A percentile compares a stretch with the other conserved stretches of the same genome.
Conservation (phyloP, 2,329 filamentous ascomycete genomes). For the Amauroascus verrucosus region DNA sequence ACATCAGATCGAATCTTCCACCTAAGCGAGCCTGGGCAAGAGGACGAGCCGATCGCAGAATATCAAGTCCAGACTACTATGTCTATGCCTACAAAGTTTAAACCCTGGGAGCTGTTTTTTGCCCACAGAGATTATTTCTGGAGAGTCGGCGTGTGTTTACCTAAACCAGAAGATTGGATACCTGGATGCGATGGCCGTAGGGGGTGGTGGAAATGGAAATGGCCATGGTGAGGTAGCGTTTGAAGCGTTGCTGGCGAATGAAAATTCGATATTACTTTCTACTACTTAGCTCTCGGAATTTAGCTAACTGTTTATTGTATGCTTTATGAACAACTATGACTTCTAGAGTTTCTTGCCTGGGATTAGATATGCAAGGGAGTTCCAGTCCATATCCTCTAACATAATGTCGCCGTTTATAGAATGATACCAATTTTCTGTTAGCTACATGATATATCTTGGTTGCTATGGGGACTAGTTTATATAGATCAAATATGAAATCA, state of each 20-base stretch:
- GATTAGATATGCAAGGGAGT: not conserved
- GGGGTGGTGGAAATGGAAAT: conserved; percentile 13
- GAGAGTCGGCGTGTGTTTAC: conserved; percentile 80
- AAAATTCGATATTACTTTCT: not conserved
- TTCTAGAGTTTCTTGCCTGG: not conserved
- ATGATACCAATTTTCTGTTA: not conserved
- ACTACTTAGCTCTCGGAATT: not conserved
- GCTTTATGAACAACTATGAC: not conserved
- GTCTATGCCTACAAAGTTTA: conserved; percentile 24
- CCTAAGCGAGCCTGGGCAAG: conserved; percentile 11
- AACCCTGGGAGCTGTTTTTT: conserved; percentile 87
- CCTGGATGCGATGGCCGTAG: conserved; percentile 3
- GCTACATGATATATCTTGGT: not conserved
- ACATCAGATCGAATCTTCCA: not conserved
- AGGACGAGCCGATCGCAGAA: not conserved
- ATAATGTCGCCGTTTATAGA: not conserved
- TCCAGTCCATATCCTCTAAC: no score
- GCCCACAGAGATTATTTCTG: conserved; percentile 96
- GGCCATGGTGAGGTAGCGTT: not conserved
- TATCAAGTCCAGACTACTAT: not conserved
- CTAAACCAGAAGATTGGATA: conserved; percentile 38
- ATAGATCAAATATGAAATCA: not conserved
- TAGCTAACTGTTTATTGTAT: not conserved
- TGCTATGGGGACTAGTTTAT: not conserved
- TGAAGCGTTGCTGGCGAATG: not conserved